Percentiles rank a stretch among this genome's conserved stretches.
Evolutionary conservation across 345 rosid species (phyloP).

Genomic region (Crucihimalaya himalaica): DNA sequence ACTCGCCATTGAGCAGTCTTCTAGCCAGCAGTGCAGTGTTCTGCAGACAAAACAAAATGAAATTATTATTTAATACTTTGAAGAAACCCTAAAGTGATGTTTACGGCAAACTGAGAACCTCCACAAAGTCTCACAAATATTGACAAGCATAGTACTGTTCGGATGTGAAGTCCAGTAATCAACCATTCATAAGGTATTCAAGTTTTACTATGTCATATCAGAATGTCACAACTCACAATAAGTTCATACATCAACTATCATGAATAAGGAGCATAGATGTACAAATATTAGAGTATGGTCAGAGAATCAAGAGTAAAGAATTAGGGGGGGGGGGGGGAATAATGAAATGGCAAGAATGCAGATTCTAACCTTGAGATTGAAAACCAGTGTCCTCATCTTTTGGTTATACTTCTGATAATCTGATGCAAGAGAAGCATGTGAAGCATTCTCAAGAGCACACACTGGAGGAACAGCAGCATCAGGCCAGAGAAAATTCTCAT

Average conservation of each 20-base stretch:
- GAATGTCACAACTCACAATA: slow-evolving; percentile 11
- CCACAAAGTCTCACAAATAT: slow-evolving; percentile 4
- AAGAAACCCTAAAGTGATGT: neutral
- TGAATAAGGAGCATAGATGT: slow-evolving; percentile 10
- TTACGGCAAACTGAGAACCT: neutral
- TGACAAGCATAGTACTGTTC: neutral
- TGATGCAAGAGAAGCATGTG: slow-evolving; percentile 63
- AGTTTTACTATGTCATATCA: slow-evolving; percentile 6
- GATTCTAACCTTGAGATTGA: slow-evolving; percentile 80
- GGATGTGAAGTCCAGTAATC: slow-evolving; percentile 3
- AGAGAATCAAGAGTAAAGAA: neutral
- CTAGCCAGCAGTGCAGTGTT: slow-evolving; percentile 60
- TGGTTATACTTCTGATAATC: slow-evolving; percentile 93
- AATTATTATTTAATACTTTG: neutral
- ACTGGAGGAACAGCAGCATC: slow-evolving; percentile 82
- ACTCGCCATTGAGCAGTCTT: slow-evolving; percentile 77
- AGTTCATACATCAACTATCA: neutral
- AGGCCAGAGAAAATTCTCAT: slow-evolving; percentile 72
- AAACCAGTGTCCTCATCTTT: slow-evolving; percentile 75
- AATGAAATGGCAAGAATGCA: slow-evolving; percentile 19
- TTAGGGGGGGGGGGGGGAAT: too few species aligned
- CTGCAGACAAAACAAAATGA: slow-evolving; percentile 42
- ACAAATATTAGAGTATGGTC: neutral
- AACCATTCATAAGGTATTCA: slow-evolving; percentile 5
- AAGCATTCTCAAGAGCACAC: slow-evolving; percentile 79